phyloP scores from a whole-genome alignment of 1,284 basidiomycete genomes.

The Volvariella surrecta region DNA sequence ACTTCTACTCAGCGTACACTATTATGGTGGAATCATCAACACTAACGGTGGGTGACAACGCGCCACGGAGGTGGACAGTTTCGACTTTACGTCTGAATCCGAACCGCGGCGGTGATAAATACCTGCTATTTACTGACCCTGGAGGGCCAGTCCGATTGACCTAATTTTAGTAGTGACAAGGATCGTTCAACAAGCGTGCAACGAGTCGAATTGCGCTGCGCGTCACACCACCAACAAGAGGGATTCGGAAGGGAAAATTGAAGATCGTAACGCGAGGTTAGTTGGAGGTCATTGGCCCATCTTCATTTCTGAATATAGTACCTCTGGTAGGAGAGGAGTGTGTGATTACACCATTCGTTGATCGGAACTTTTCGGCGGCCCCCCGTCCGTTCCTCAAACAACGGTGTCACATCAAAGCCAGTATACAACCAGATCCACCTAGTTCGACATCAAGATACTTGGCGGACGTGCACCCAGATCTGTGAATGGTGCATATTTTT shows the following conservation, averaged over 20 bases:
- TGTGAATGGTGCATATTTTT: neutral
- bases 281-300: too few species aligned
- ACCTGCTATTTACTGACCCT: conserved; percentile 10
- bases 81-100: conserved; percentile 16
- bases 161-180: too few species aligned
- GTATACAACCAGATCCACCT: neutral
- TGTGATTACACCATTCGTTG: conserved; percentile 13
- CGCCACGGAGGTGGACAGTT: neutral
- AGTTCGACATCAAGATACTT: neutral
- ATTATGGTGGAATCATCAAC: too few species aligned
- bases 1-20: too few species aligned
- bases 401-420: neutral
- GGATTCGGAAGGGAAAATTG: too few species aligned
- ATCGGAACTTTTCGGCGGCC: conserved; percentile 28
- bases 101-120: conserved; percentile 25
- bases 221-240: too few species aligned
- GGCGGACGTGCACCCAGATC: neutral
- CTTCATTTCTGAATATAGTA: neutral
- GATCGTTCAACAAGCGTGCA: too few species aligned
- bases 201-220: too few species aligned
- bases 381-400: conserved; percentile 8
- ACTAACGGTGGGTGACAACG: too few species aligned
- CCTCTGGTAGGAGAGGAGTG: neutral
- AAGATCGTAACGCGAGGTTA: too few species aligned
- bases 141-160: conserved; percentile 5